Conservation (phyloP, 208 protist genomes). For the Acanthamoeba royreba region DNA sequence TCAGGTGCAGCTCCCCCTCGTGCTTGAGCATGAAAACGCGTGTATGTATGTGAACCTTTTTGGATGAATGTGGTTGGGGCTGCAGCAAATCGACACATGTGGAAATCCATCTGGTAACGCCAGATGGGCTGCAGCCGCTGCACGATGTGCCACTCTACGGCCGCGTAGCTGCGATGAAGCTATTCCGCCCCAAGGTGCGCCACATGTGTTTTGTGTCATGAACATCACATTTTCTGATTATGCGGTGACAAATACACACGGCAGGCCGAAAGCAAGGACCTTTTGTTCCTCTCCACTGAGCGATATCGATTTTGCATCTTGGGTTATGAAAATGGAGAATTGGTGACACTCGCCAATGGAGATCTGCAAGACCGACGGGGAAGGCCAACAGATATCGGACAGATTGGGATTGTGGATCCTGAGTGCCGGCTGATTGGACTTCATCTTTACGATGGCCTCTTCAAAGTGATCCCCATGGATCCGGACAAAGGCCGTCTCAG, state of each 20-base stretch:
- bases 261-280: conserved; percentile 57
- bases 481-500: conserved; percentile 48
- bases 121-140: conserved; percentile 70
- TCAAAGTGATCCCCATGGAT: conserved; percentile 80
- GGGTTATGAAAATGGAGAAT: conserved; percentile 61
- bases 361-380: conserved; percentile 65
- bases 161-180: conserved; percentile 65
- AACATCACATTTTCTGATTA: no score
- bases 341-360: conserved; percentile 72
- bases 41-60: no score
- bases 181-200: conserved; percentile 47
- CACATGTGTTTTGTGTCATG: no score
- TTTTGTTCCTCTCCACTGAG: conserved; percentile 77
- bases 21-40: not conserved
- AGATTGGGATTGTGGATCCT: conserved; percentile 75
- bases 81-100: conserved; percentile 75
- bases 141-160: conserved; percentile 78
- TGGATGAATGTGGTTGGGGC: no score
- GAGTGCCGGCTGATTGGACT: conserved; percentile 69
- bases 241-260: no score
- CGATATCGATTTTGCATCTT: conserved; percentile 76
- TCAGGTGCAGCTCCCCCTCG: conserved; percentile 55
- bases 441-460: conserved; percentile 77
- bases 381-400: conserved; percentile 58
- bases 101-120: conserved; percentile 71